phyloP scores from a whole-genome alignment of 2,329 filamentous ascomycete genomes.

The Penicillium sp. region DNA sequence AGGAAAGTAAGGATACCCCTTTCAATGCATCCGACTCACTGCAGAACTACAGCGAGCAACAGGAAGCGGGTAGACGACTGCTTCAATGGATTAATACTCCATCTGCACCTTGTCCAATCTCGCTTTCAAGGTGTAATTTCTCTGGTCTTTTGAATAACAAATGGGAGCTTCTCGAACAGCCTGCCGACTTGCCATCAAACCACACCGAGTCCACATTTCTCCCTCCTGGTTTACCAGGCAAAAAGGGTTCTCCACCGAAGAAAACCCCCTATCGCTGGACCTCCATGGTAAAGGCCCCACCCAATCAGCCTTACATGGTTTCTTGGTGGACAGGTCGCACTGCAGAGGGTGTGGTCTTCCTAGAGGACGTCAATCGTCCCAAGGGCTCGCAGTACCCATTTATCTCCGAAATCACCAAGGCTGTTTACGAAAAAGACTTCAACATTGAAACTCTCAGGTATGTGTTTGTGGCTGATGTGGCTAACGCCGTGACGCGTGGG shows the following conservation, averaged over 20 bases:
- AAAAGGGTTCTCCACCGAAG: not conserved
- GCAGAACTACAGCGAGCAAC: not conserved
- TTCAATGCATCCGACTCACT: not conserved
- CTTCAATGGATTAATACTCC: not conserved
- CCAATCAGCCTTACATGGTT: not conserved
- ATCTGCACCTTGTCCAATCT: not conserved
- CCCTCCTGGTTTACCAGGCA: not conserved
- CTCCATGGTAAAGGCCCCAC: not conserved
- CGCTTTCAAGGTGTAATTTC: not conserved
- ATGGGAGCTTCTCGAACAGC: constrained; percentile 2
- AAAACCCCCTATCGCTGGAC: not conserved
- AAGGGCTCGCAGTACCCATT: constrained; percentile 2
- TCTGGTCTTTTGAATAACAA: not conserved
- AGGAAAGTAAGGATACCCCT: not conserved
- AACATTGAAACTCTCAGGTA: constrained; percentile 1
- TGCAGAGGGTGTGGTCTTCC: constrained; percentile 9
- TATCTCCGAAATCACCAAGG: constrained; percentile 17
- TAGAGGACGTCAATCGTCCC: constrained; percentile 14
- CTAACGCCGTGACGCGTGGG: not conserved
- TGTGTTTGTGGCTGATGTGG: constrained; percentile 10
- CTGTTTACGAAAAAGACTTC: constrained; percentile 11
- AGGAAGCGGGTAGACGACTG: not conserved
- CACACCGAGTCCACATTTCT: not conserved
- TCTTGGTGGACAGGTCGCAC: constrained; percentile 13
- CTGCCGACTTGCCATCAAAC: not conserved